Percentiles rank a stretch among this genome's conserved stretches.
Evolutionary conservation across 768 basidiomycete genomes (phyloP).

Genomic region (Suillus sp.): DNA sequence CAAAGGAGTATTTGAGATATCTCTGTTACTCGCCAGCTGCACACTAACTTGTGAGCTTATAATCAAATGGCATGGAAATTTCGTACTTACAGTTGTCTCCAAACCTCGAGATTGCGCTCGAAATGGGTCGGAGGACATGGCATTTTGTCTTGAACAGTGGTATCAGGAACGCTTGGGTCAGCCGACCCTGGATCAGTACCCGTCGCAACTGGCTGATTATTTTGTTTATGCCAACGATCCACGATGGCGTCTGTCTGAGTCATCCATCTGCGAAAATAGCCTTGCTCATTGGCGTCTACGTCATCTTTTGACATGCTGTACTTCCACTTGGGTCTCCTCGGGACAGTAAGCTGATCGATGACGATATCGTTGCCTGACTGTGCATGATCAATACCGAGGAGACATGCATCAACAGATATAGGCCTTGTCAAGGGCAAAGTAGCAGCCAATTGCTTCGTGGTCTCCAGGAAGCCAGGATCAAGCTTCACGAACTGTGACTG

Average conservation of each 20-base stretch:
- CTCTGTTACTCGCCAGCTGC: slow-evolving; percentile 92
- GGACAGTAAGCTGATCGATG: slow-evolving; percentile 31
- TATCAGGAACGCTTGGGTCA: slow-evolving; percentile 11
- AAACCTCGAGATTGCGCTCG: slow-evolving; percentile 91
- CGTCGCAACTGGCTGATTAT: slow-evolving; percentile 12
- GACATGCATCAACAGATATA: slow-evolving; percentile 42
- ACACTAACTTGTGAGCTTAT: slow-evolving; percentile 6
- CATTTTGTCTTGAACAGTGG: slow-evolving; percentile 34
- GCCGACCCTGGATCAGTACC: slow-evolving; percentile 13
- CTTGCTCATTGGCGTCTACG: slow-evolving; percentile 90
- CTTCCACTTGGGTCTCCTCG: slow-evolving; percentile 82
- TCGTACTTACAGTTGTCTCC: slow-evolving; percentile 76
- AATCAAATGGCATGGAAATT: slow-evolving; percentile 5
- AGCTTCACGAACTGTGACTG: slow-evolving; percentile 74
- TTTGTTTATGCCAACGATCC: slow-evolving; percentile 47
- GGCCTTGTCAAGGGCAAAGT: slow-evolving; percentile 57
- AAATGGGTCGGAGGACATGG: slow-evolving; percentile 75
- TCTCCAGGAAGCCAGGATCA: slow-evolving; percentile 58
- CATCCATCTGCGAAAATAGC: slow-evolving; percentile 79
- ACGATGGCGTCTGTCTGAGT: slow-evolving; percentile 60
- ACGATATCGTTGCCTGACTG: not conserved
- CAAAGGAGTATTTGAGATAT: slow-evolving; percentile 87
- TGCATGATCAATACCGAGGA: slow-evolving; percentile 36
- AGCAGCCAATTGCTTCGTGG: slow-evolving; percentile 58
- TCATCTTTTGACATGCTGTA: slow-evolving; percentile 86